Base-by-base conservation (phyloP, 129 eudicot genomes). In the Flaveria linearis region DNA sequence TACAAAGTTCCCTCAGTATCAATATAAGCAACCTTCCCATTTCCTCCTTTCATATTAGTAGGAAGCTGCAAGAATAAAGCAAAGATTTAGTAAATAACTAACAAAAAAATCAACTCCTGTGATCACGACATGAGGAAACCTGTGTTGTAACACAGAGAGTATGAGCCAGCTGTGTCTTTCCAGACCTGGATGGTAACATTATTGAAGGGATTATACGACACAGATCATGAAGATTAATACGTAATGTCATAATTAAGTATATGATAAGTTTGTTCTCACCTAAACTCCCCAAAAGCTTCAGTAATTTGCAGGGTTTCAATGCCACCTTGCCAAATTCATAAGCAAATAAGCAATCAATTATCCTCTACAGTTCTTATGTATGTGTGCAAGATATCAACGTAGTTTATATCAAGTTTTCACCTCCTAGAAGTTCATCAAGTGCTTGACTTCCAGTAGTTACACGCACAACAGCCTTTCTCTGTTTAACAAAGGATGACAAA, bases 1-100 rank as follows among this genome's bases (percentile, higher is more conserved):
- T 94, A 94, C 99, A 94, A 94, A 25, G 99, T 94, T 74, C 97
- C 99, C 82, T 94, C 99, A 1, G 99, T 91, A 69, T 94, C 99
- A 69, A 94, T 91, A 79, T 89, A 94, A 72, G 99, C 99, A 80
- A 94, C 99, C 83, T 94, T 94, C 71, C 99, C 99, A 68, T 94
- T 94, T 20, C 99, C 99, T 72, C 97, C 99, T 80, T 72, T 85
- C 99, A 94, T 89, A 78, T 72, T 89, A 71, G 91, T 91, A 56
- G 97, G 99, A 70, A 94, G 97, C 99, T 94, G 94, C 84, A 77
- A 28, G 41, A 39, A 74, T 52, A 63, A 52, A 10, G 55, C 33
- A 17, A 76, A 36, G 20, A 73, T 16, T 65, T 41, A 13, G 23
- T 50, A 12, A 70, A 49, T 4, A 41, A 42, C 13, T 4, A 30